Conservation (phyloP, 306 rosid genomes). For the Potentilla sterilis region DNA sequence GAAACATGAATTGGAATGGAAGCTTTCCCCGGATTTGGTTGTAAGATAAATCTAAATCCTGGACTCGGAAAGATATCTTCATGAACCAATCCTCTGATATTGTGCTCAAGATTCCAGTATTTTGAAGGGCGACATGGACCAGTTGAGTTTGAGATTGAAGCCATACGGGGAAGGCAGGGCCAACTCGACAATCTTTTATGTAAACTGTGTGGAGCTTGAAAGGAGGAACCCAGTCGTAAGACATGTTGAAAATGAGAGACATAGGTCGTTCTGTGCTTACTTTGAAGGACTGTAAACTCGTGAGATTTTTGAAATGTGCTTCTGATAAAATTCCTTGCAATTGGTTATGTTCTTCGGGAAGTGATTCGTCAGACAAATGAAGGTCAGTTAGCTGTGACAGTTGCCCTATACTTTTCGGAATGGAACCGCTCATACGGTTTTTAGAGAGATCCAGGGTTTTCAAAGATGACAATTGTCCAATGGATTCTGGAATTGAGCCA, state of each 20-base stretch:
- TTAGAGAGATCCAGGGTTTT: not conserved
- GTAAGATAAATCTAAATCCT: not conserved
- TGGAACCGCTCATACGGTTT: no score
- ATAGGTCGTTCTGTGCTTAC: no score
- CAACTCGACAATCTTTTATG: not conserved
- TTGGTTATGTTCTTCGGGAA: no score
- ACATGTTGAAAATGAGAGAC: not conserved
- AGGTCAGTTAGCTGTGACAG: no score
- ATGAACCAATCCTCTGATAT: not conserved
- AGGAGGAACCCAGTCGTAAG: not conserved
- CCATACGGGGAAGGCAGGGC: not conserved
- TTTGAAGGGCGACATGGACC: not conserved
- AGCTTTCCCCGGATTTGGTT: not conserved
- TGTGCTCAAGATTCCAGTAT: not conserved
- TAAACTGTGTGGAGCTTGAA: not conserved
- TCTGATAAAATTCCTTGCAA: no score
- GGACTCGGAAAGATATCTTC: not conserved
- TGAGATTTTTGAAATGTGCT: no score
- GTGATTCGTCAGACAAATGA: no score
- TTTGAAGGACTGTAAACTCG: no score
- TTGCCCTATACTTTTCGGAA: no score
- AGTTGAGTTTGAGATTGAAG: not conserved
- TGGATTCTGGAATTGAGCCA: slow-evolving; percentile 27
- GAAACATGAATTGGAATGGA: not conserved
- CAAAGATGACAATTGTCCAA: slow-evolving; percentile 14